Percentiles rank a stretch among this genome's conserved stretches.
phyloP scores from a whole-genome alignment of 768 basidiomycete species.

The Hemileccinum impolitum region DNA sequence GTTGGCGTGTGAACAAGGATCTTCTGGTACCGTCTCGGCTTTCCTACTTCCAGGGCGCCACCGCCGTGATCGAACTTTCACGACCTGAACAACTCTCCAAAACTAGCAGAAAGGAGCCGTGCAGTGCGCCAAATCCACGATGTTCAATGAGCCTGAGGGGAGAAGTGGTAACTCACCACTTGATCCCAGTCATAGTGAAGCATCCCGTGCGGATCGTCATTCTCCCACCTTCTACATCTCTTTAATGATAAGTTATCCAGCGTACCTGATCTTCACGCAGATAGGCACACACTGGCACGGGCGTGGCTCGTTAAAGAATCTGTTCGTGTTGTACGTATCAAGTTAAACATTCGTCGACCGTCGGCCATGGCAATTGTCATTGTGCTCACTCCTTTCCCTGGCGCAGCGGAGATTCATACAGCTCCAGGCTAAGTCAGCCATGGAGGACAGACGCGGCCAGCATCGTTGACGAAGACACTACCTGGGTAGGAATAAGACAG shows the following conservation, averaged over 20 bases:
- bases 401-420: conserved; percentile 10
- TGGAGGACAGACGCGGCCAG: neutral
- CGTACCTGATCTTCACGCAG: neutral
- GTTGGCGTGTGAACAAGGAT: too few species aligned
- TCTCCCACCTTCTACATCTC: neutral
- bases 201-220: neutral
- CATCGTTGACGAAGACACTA: neutral
- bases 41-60: too few species aligned
- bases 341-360: neutral
- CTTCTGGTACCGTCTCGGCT: too few species aligned
- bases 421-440: conserved; percentile 1
- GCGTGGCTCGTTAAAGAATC: neutral
- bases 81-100: neutral
- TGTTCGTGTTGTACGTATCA: conserved; percentile 10
- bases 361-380: neutral
- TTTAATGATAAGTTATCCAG: neutral
- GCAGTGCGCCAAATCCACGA: neutral
- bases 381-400: neutral
- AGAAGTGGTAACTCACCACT: neutral
- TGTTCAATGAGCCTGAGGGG: neutral
- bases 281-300: conserved; percentile 4
- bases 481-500: conserved; percentile 6
- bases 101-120: too few species aligned
- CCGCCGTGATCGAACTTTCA: too few species aligned
- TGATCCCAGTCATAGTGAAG: neutral